Conservation (phyloP, 192 early-diverging fungal genomes). For the Geranomyces variabilis region DNA sequence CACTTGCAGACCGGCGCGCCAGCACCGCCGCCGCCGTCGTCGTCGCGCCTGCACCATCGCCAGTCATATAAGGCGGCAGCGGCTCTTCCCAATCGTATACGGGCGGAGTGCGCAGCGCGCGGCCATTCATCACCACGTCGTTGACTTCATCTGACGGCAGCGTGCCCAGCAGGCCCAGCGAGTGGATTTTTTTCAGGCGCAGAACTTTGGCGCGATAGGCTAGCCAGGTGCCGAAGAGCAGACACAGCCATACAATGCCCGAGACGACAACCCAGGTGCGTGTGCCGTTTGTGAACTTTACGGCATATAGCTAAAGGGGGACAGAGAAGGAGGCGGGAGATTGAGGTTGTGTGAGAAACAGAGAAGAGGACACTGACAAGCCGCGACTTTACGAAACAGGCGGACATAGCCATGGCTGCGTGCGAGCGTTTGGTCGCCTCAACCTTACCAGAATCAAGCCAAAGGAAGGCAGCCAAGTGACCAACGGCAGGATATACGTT, state of each 20-base stretch:
- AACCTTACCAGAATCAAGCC: slow-evolving; percentile 24
- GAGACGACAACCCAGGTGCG: slow-evolving; percentile 20
- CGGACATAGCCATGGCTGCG: too few relatives aligned
- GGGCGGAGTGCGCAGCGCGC: slow-evolving; percentile 9
- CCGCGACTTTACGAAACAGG: too few relatives aligned
- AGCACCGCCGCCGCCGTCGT: neutral
- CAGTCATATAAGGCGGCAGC: neutral
- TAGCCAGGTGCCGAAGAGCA: slow-evolving; percentile 18
- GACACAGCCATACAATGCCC: slow-evolving; percentile 10
- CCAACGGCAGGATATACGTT: slow-evolving; percentile 17
- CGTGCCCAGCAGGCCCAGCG: slow-evolving; percentile 9
- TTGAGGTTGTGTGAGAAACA: slow-evolving; percentile 4
- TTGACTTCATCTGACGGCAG: slow-evolving; percentile 25
- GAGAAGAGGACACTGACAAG: neutral
- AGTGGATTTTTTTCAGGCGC: slow-evolving; percentile 18
- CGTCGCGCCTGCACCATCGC: too few relatives aligned
- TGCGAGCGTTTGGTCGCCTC: too few relatives aligned
- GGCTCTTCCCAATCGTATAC: slow-evolving; percentile 10
- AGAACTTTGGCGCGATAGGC: slow-evolving; percentile 10
- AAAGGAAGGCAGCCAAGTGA: slow-evolving; percentile 28
- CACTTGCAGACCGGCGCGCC: too few relatives aligned
- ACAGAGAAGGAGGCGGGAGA: neutral
- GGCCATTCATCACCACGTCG: slow-evolving; percentile 29
- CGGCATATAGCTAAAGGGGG: slow-evolving; percentile 12
- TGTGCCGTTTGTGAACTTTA: neutral